Evolutionary conservation across 140 eudicot species (phyloP), one percentile per base, ranked within the genome.

Genomic region (Erigeron philadelphicus): DNA sequence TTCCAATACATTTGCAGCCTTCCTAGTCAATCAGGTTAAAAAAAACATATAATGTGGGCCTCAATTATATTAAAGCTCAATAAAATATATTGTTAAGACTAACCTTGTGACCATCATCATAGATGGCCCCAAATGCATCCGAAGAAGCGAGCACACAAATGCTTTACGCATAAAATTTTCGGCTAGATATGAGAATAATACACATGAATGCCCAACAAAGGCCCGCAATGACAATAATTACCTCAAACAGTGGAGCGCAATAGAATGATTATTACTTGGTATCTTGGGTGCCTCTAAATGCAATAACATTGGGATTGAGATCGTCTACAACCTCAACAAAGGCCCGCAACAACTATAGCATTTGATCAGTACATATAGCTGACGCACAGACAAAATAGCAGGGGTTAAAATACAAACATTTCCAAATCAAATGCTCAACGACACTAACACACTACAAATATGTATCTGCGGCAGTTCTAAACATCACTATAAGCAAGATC

Each of bases 241-340:
- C 16, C 8, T 61, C 17, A 49, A 18, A 35, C 64, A 15, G 3
- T 52, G 35, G 17, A 38, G 57, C 59, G 61, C 72, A 71, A 64
- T 38, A 75, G 69, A 9, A 54, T 44, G 10, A 44, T 5, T 5
- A 44, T 21, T 21, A 86, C 98, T 95, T 93, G 82, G 68, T 64
- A 76, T 81, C 95, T 79, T 93, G 98, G 54, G 98, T 93, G 73
- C 96, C 98, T 74, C 98, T 76, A 71, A 93, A 93, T 59, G 98
- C 98, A 81, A 93, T 86, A 41, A 93, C 88, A 74, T 76, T 83
- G 44, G 98, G 94, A 78, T 89, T 72, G 60, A 80, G 95, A 80
- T 87, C 85, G 54, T 77, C 77, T 31, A 96, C 95, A 71, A 93
- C 90, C 73, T 94, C 98, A 73, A 93, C 98, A 80, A 84, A 93